These are phyloP conservation scores for Eutrema salsugineum DNA, from an alignment of 441 rosid genomes.

Conservation along the genomic window DNA sequence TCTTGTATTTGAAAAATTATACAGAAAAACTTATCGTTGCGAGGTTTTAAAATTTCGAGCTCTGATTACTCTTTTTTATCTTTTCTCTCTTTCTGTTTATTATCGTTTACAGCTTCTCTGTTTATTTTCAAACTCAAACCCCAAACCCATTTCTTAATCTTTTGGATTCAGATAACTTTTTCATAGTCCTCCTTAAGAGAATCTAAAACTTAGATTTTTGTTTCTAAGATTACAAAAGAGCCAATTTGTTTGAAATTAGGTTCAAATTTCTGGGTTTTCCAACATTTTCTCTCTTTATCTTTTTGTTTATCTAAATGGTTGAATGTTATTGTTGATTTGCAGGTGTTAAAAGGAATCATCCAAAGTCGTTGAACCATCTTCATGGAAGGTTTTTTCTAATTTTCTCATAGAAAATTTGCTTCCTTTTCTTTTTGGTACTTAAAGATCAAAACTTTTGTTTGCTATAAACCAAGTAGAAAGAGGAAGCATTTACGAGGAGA, in stretches of 20 bases:
- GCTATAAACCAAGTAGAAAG: too few relatives aligned
- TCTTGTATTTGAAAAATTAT: not conserved
- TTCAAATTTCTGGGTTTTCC: not conserved
- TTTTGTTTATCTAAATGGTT: not conserved
- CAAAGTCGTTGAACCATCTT: not conserved
- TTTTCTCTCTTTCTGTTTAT: not conserved
- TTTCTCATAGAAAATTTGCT: too few relatives aligned
- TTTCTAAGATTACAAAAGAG: not conserved
- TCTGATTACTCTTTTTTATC: not conserved
- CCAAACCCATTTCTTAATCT: not conserved
- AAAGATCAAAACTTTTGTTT: too few relatives aligned
- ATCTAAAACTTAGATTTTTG: not conserved
- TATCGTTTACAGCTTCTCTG: too few relatives aligned
- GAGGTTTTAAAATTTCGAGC: not conserved
- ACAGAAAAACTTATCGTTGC: not conserved
- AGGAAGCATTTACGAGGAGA: constrained; percentile 42
- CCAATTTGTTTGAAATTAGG: not conserved
- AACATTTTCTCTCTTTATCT: not conserved
- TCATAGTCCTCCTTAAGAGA: not conserved
- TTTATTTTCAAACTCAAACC: not conserved
- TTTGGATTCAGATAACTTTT: not conserved
- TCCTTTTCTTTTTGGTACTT: too few relatives aligned
- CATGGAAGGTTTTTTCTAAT: constrained; percentile 21
- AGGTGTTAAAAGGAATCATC: constrained; percentile 24
- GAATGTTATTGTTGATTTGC: constrained; percentile 4